Evolutionary conservation across 2,329 filamentous ascomycete genomes (phyloP).

Genomic region (Aspergillus hortae): DNA sequence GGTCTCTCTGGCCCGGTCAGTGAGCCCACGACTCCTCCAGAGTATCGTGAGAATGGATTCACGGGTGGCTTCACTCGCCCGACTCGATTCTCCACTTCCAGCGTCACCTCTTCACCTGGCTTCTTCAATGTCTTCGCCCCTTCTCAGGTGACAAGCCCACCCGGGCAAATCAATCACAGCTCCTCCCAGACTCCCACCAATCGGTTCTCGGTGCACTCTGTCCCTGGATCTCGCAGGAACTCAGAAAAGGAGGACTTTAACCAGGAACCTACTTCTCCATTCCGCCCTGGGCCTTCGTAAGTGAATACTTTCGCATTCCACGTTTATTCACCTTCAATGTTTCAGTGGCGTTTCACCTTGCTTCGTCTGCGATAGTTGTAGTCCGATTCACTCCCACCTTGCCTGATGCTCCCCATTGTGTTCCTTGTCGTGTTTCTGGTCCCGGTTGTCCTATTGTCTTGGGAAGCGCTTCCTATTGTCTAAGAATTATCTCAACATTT

Average conservation of each 20-base stretch:
- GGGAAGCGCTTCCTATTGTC: neutral
- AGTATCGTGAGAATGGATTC: constrained; percentile 80
- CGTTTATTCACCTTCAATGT: neutral
- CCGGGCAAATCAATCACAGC: constrained; percentile 56
- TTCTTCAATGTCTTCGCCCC: constrained; percentile 69
- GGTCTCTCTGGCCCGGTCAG: constrained; percentile 70
- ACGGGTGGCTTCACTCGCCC: constrained; percentile 76
- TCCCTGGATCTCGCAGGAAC: constrained; percentile 81
- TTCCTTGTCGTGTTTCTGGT: neutral
- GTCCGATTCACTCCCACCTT: too few relatives aligned
- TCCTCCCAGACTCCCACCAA: constrained; percentile 53
- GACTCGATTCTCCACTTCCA: constrained; percentile 85
- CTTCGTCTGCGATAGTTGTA: neutral
- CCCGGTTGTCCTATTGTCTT: neutral
- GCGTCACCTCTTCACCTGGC: constrained; percentile 76
- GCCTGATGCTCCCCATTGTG: neutral
- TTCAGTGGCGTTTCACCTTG: neutral
- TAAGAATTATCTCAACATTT: neutral
- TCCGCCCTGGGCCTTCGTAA: constrained; percentile 74
- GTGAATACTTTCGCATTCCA: constrained; percentile 40
- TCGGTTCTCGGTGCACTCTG: constrained; percentile 75
- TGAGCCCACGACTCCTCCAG: constrained; percentile 93
- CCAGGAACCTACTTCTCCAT: constrained; percentile 56
- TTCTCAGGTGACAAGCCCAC: constrained; percentile 76
- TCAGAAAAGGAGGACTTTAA: constrained; percentile 86